Conservation (phyloP, 1,139 yeast species). For the Candida smagusa region DNA sequence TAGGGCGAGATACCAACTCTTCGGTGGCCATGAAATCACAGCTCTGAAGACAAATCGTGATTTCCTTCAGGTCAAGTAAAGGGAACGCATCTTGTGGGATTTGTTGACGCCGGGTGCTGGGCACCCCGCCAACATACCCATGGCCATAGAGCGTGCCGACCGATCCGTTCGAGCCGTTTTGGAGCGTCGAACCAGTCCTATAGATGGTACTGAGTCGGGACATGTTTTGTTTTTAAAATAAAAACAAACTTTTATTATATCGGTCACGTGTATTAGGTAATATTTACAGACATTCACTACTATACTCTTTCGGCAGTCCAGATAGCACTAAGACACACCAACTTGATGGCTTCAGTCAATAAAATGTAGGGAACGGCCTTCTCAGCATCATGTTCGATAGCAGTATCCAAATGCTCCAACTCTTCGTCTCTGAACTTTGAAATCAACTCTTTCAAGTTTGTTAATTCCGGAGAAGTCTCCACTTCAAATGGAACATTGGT, state of each 20-base stretch:
- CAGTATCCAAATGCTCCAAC: constrained; percentile 91
- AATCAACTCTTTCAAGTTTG: constrained; percentile 57
- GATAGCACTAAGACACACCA: constrained; percentile 82
- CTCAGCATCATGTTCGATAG: constrained; percentile 86
- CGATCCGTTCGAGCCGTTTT: constrained; percentile 1
- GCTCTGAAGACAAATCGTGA: constrained; percentile 57
- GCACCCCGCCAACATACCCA: constrained; percentile 3
- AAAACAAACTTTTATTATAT: constrained; percentile 1
- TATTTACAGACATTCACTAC: neutral
- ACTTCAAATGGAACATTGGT: constrained; percentile 25
- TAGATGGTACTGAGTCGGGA: constrained; percentile 26
- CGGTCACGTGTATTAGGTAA: constrained; percentile 3
- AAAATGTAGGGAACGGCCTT: constrained; percentile 89
- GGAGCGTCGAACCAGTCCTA: constrained; percentile 16
- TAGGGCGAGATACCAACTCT: constrained; percentile 63
- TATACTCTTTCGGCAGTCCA: constrained; percentile 78
- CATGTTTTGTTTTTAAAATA: constrained; percentile 11
- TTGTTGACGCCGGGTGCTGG: constrained; percentile 17
- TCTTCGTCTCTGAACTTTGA: constrained; percentile 90
- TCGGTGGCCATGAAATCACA: constrained; percentile 65
- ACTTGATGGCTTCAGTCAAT: constrained; percentile 82
- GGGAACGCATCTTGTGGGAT: constrained; percentile 52
- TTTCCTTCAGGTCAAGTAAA: constrained; percentile 59
- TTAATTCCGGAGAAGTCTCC: constrained; percentile 52
- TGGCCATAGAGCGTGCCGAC: constrained; percentile 1